Conservation (phyloP, 2,329 filamentous ascomycete species). For the Xylaria sp. region DNA sequence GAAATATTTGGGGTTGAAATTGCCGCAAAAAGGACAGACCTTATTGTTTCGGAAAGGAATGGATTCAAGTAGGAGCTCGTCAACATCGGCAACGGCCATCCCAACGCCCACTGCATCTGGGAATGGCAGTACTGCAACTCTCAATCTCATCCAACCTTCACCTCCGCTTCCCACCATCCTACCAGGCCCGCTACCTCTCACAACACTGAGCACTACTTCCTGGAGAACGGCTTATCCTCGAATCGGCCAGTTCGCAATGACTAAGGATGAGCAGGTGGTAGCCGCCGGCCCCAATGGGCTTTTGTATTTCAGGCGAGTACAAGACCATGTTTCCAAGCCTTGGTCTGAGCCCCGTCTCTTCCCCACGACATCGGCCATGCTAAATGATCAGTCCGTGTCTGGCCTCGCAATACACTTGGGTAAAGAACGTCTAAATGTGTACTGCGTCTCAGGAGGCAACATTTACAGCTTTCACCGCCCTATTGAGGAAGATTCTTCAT, state of each 20-base stretch:
- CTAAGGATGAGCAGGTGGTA: conserved; percentile 28
- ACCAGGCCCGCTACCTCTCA: conserved; percentile 25
- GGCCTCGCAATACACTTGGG: conserved; percentile 30
- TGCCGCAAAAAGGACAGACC: neutral
- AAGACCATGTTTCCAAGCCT: conserved; percentile 33
- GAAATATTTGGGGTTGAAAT: neutral
- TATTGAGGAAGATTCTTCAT: conserved; percentile 23
- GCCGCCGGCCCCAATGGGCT: conserved; percentile 36
- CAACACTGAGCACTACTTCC: conserved; percentile 26
- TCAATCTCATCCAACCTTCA: neutral
- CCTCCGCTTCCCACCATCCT: neutral
- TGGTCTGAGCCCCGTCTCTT: conserved; percentile 36
- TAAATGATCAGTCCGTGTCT: conserved; percentile 38
- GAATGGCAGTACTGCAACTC: neutral
- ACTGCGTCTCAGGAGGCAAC: conserved; percentile 35
- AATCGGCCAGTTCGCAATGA: conserved; percentile 37
- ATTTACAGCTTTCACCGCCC: conserved; percentile 32
- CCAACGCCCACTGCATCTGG: neutral
- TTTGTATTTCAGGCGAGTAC: conserved; percentile 37
- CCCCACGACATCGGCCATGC: conserved; percentile 17
- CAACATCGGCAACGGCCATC: neutral
- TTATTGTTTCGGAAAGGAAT: neutral
- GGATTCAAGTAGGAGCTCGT: neutral
- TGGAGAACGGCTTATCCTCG: conserved; percentile 36
- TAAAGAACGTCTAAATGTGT: conserved; percentile 10